Base-by-base conservation (phyloP, 345 rosid species). In the Aethionema arabicum region DNA sequence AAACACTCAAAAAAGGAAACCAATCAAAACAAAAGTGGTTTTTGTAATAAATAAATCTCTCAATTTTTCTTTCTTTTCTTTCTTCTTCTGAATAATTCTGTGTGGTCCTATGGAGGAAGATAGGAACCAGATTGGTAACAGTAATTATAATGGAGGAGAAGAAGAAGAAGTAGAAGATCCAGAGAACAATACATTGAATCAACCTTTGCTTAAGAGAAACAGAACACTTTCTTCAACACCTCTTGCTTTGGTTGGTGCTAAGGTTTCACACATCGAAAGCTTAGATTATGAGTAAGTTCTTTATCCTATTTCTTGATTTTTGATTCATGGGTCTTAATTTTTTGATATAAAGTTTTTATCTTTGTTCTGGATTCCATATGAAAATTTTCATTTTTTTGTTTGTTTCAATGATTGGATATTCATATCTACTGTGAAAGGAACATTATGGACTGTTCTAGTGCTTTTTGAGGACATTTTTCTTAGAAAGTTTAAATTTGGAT, bases 191-290 rank as follows among this genome's bases (percentile, higher is more conserved):
- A 55, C 80, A 9, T 58, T 81, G 46, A 72, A 67, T 2, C 76
- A 80, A 58, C 95, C 96, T 39, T 95, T 88, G 27, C 90, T 92
- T 63, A 88, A 83, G 72, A 79, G 95, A 77, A 79, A 66, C 70
- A 82, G 83, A 72, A 82, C 95, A 1, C 79, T 86, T 36, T 88
- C 96, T 57, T 83, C 95, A 3, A 86, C 32, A 72, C 95, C 93
- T 38, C 79, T 85, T 3, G 98, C 98, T 68, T 59, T 86, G 69
- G 88, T 88, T 48, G 96, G 98, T 61, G 82, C 88, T 56, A 88
- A 88, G 63, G 95, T 88, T 47, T 85, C 98, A 47, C 84, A 86
- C 60, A 82, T 91, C 11, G 96, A 91, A 78, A 91, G 96, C 77
- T 79, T 88, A 79, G 96, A 91, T 59, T 88, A 91, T 33, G 96